Conservation (phyloP, 768 basidiomycete genomes). For the Cystofilobasidium bisporidii region DNA sequence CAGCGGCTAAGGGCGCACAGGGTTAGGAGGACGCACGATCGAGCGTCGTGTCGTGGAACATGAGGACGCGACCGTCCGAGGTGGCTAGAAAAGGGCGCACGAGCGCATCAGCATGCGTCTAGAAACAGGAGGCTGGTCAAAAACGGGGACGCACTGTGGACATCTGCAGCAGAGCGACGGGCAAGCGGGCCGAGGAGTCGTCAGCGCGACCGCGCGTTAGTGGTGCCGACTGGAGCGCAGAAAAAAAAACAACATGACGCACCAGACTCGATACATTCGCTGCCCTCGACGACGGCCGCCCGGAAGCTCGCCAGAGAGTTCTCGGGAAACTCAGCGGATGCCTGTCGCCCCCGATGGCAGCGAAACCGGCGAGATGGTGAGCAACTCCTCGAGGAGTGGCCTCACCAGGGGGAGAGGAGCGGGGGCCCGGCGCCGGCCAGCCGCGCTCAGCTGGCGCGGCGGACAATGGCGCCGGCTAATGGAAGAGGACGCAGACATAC, state of each 20-base stretch:
- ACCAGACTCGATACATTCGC: slow-evolving; percentile 95
- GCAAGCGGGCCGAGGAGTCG: not conserved
- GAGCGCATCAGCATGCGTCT: not conserved
- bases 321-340: slow-evolving; percentile 59
- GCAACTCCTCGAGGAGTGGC: not conserved
- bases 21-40: slow-evolving; percentile 42
- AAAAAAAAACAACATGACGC: slow-evolving; percentile 26
- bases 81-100: slow-evolving; percentile 53
- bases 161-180: not conserved
- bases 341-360: slow-evolving; percentile 30
- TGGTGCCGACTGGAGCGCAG: too few relatives aligned
- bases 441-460: not conserved
- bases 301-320: slow-evolving; percentile 93
- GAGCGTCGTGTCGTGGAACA: slow-evolving; percentile 93
- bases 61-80: slow-evolving; percentile 70
- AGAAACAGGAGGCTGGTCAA: not conserved
- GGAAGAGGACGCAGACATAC: not conserved
- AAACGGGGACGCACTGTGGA: not conserved
- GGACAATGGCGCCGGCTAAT: not conserved
- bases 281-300: slow-evolving; percentile 86
- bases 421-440: not conserved
- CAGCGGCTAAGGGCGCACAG: not conserved
- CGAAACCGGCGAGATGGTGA: not conserved
- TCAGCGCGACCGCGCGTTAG: not conserved
- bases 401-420: not conserved